These are phyloP conservation scores for Candida qinlingensis DNA, from an alignment of 805 yeast genomes.

Conservation along the genomic window DNA sequence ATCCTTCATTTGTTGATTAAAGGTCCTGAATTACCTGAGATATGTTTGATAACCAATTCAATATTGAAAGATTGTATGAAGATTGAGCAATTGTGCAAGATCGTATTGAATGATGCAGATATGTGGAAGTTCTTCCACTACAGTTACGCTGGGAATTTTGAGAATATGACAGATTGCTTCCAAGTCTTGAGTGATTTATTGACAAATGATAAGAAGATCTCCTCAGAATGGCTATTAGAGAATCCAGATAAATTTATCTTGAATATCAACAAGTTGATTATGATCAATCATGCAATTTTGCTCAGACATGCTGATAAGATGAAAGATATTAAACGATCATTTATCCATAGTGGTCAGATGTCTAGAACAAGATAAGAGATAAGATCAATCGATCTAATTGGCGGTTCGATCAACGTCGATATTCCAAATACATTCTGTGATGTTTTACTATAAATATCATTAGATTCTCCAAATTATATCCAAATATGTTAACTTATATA, in stretches of 20 bases:
- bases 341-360: too few relatives aligned
- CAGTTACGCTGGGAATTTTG: constrained; percentile 73
- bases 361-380: too few relatives aligned
- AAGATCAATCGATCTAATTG: too few relatives aligned
- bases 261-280: constrained; percentile 63
- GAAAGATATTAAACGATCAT: too few relatives aligned
- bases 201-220: constrained; percentile 61
- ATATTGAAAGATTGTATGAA: constrained; percentile 83
- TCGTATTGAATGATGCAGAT: constrained; percentile 50
- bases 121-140: constrained; percentile 84
- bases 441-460: too few relatives aligned
- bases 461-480: too few relatives aligned
- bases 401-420: too few relatives aligned
- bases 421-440: too few relatives aligned
- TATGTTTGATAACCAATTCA: constrained; percentile 67
- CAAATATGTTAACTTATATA: too few relatives aligned
- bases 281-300: too few relatives aligned
- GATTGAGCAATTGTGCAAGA: constrained; percentile 61
- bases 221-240: constrained; percentile 57
- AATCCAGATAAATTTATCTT: constrained; percentile 56
- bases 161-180: constrained; percentile 86
- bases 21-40: constrained; percentile 71
- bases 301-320: too few relatives aligned
- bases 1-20: constrained; percentile 56
- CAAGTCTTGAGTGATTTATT: constrained; percentile 68